Base-by-base conservation (phyloP, 176 grass and related monocot genomes). In the Aechmea fasciata region DNA sequence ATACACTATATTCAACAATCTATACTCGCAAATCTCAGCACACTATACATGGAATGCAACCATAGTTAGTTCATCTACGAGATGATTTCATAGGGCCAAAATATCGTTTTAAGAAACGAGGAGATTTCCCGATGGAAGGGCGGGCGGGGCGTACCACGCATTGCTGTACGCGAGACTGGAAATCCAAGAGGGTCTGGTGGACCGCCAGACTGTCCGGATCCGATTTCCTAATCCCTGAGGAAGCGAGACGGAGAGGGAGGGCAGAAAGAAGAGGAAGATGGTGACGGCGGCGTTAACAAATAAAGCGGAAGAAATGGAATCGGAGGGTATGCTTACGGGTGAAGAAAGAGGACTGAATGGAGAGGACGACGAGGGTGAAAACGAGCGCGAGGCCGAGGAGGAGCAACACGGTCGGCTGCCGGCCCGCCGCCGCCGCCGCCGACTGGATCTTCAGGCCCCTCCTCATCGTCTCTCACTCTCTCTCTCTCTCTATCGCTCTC, bases 321-420 rank as follows among this genome's bases (percentile, higher is more conserved):
- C 5, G 19, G 48, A 20, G 75, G 75, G 67, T 17, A 33, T 48
- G 47, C 85, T 81, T 49, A 74, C 85, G 68, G 20, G 89, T 85
- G 86, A 92, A 94, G 72, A 81, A 76, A 1, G 86, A 87, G 49
- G 86, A 97, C 78, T 92, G 94, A 81, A 97, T 90, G 86, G 68
- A 87, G 80, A 97, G 81, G 29, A 92, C 76, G 14, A 82, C 26
- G 69, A 87, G 67, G 79, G 86, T 92, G 89, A 92, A 92, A 49
- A 74, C 79, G 50, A 97, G 81, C 52, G 83, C 81, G 14, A 83
- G 73, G 47, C 81, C 79, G 25, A 97, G 84, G n/a, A 97, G 94
- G 80, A 92, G 14, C 63, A 80, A 41, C 54, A 92, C 93, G 25
- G 85, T 78, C 23, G 89, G 80, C 53, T 77, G 78, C 22, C 92